Conservation (phyloP, 2,329 filamentous ascomycete species). For the Penicillium sp. region DNA sequence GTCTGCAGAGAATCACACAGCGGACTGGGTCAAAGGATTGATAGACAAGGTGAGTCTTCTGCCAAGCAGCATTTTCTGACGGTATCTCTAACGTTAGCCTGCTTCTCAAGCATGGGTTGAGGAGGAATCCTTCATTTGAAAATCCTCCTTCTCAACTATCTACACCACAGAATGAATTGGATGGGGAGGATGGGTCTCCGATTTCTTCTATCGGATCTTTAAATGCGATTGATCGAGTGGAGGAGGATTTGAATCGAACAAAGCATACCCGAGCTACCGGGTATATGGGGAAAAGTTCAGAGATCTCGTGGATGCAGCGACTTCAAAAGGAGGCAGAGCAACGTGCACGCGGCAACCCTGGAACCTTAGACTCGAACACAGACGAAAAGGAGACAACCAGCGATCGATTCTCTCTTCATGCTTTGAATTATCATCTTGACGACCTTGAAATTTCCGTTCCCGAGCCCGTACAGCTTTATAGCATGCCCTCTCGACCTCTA, state of each 20-base stretch:
- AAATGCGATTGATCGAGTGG: constrained; percentile 49
- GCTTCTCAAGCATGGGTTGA: constrained; percentile 27
- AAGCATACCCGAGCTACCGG: constrained; percentile 43
- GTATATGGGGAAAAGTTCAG: constrained; percentile 52
- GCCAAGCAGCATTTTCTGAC: neutral
- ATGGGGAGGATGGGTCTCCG: constrained; percentile 33
- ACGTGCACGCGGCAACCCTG: constrained; percentile 33
- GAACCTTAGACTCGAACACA: constrained; percentile 26
- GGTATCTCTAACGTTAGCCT: constrained; percentile 3
- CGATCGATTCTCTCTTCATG: constrained; percentile 34
- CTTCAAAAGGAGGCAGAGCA: constrained; percentile 44
- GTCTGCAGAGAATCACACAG: constrained; percentile 37
- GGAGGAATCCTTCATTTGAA: constrained; percentile 22
- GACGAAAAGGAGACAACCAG: constrained; percentile 29
- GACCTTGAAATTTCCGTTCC: constrained; percentile 47
- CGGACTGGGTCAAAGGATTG: constrained; percentile 38
- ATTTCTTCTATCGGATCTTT: constrained; percentile 47
- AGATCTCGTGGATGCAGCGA: constrained; percentile 51
- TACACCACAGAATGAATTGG: constrained; percentile 35
- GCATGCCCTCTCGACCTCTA: constrained; percentile 41
- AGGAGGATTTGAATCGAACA: constrained; percentile 48
- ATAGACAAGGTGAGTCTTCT: constrained; percentile 42
- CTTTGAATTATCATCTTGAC: constrained; percentile 48
- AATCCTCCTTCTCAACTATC: constrained; percentile 29
- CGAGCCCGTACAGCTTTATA: constrained; percentile 47